Percentiles rank a stretch among this genome's conserved stretches.
Evolutionary conservation across 768 basidiomycete species (phyloP).

Genomic region (Sarcomyxa edulis): DNA sequence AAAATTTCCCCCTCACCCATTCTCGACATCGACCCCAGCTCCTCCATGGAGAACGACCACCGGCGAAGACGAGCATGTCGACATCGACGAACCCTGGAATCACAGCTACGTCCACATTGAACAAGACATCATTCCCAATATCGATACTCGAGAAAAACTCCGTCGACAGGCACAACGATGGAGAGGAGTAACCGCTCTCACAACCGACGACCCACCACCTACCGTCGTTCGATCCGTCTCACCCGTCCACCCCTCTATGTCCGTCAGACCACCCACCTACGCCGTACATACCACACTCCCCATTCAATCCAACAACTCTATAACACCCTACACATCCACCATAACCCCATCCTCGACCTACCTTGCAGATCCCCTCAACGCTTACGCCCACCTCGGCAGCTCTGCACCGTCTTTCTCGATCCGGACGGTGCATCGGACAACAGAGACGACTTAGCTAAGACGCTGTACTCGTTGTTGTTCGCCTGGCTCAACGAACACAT

Average conservation of each 20-base stretch:
- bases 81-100: conserved; percentile 45
- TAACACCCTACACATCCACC: conserved; percentile 60
- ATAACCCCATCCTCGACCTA: conserved; percentile 67
- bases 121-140: conserved; percentile 37
- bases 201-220: conserved; percentile 13
- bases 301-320: conserved; percentile 47
- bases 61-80: conserved; percentile 46
- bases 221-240: conserved; percentile 17
- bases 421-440: conserved; percentile 91
- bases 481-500: conserved; percentile 96
- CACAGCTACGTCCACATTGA: conserved; percentile 40
- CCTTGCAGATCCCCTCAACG: conserved; percentile 75
- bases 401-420: conserved; percentile 96
- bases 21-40: too few relatives aligned
- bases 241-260: conserved; percentile 27
- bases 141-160: conserved; percentile 42
- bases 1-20: too few relatives aligned
- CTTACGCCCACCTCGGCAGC: conserved; percentile 80
- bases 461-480: conserved; percentile 90
- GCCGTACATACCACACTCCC: conserved; percentile 59
- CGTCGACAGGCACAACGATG: conserved; percentile 57
- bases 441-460: conserved; percentile 90
- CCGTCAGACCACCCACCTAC: conserved; percentile 53
- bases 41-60: too few relatives aligned
- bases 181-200: conserved; percentile 62